Conservation (phyloP, 352 stramenopile species). For the Phytopythium delawarense region DNA sequence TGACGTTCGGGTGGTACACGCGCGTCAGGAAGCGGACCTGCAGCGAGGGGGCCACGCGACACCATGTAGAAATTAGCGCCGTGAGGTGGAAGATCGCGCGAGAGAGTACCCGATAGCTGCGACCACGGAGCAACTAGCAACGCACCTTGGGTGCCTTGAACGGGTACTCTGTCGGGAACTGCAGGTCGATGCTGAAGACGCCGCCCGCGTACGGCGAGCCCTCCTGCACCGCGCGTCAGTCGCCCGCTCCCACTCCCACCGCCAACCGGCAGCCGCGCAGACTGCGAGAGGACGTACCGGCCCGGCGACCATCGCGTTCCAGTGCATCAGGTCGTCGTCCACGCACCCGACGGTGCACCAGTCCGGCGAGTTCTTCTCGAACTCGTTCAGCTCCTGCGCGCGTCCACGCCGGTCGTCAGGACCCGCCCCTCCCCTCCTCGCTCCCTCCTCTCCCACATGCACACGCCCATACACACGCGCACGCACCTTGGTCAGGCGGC, state of each 20-base stretch:
- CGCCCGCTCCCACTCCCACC: background rate
- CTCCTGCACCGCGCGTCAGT: constrained; percentile 31
- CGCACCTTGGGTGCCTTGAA: constrained; percentile 90
- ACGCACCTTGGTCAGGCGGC: constrained; percentile 76
- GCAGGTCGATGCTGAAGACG: constrained; percentile 93
- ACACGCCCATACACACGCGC: background rate
- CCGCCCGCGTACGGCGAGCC: constrained; percentile 84
- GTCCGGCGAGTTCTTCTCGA: constrained; percentile 87
- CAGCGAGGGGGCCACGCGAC: background rate
- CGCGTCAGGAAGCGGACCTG: constrained; percentile 92
- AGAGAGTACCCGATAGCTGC: too few relatives aligned
- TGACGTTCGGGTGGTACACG: constrained; percentile 97
- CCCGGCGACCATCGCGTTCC: constrained; percentile 87
- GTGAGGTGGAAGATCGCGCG: too few relatives aligned
- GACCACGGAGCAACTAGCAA: background rate
- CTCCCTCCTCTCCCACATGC: background rate
- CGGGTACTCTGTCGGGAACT: constrained; percentile 96
- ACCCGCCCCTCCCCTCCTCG: background rate
- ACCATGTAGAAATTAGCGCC: background rate
- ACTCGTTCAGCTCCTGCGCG: constrained; percentile 77
- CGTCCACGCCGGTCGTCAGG: background rate
- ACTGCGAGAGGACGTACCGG: constrained; percentile 45
- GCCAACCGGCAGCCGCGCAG: background rate
- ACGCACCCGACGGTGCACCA: constrained; percentile 87
- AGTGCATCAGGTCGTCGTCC: constrained; percentile 88